Evolutionary conservation across 345 rosid genomes (phyloP), one percentile per base, ranked within the genome.

Genomic region (Citrus cavaleriei): DNA sequence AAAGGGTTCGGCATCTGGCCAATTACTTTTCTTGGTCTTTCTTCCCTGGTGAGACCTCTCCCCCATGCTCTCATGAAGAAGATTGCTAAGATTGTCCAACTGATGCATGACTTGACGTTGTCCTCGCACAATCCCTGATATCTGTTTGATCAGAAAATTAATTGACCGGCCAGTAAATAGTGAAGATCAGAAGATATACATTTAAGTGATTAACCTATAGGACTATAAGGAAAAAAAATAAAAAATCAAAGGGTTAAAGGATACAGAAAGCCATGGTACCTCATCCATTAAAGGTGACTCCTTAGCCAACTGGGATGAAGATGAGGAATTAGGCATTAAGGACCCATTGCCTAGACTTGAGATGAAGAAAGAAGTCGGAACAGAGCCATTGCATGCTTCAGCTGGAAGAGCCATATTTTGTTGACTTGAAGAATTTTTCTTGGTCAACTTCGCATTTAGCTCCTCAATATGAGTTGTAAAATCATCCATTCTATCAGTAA

Each of bases 401-500:
- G 89, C 78, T 75, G 88, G 95, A 60, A 85, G 81, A 82, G 89
- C 83, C 85, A 91, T 70, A 79, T 84, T 93, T 75, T 90, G 98
- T 81, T 91, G 95, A 78, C 93, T 92, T 34, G 85, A 73, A 66
- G 93, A 76, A 85, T 67, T 83, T 51, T 78, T 91, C 80, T 88
- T 89, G 80, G 84, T 55, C 34, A 94, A 80, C 87, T 90, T 91
- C 75, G 91, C 85, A 73, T 88, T 94, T 46, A 97, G 84, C 83
- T 94, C 98, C 81, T 97, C 98, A 8, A 94, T 87, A 8, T 80
- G 85, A 34, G 76, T 70, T 18, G 97, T 93, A 84, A 94, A 97
- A 83, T 94, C 99, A 46, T 94, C 98, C 94, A 97, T 93, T 84
- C 96, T 89, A 70, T 93, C 99, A 79, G 88, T 87, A 73, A 97